Evolutionary conservation across 108 stramenopile genomes (phyloP).

Genomic region (Parietichytrium sp.): DNA sequence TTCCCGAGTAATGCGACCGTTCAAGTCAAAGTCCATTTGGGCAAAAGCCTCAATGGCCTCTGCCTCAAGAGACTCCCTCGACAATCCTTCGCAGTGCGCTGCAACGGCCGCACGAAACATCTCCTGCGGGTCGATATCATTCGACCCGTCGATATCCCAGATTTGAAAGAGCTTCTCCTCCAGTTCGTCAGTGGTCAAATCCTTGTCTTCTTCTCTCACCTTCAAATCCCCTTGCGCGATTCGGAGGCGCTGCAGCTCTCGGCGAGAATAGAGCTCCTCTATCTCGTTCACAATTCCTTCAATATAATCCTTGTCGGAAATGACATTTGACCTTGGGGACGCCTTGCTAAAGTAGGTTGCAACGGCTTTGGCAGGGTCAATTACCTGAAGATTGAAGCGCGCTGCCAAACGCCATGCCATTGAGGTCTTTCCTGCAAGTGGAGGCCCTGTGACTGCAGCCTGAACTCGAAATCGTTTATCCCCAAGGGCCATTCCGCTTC

Average conservation of each 20-base stretch:
- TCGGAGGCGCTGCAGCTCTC: too few relatives aligned
- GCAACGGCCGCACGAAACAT: not conserved
- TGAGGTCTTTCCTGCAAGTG: not conserved
- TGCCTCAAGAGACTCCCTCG: not conserved
- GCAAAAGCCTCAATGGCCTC: conserved; percentile 25
- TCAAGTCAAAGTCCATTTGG: conserved; percentile 25
- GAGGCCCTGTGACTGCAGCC: not conserved
- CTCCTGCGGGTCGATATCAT: conserved; percentile 29
- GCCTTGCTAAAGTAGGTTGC: not conserved
- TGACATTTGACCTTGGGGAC: too few relatives aligned
- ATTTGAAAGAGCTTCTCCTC: not conserved
- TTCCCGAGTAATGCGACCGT: conserved; percentile 25
- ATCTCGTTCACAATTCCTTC: not conserved
- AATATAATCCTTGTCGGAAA: not conserved
- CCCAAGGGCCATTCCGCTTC: too few relatives aligned
- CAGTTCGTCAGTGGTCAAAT: not conserved
- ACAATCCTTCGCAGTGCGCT: conserved; percentile 24
- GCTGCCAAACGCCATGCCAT: not conserved
- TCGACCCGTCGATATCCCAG: conserved; percentile 2
- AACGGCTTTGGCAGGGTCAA: not conserved
- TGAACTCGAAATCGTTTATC: not conserved
- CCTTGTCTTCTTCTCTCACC: too few relatives aligned
- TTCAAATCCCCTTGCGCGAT: not conserved
- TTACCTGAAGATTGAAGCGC: not conserved
- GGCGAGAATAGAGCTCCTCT: too few relatives aligned